These are phyloP conservation scores for Arthroderma uncinatum DNA, from an alignment of 2,329 filamentous ascomycete genomes.

Conservation along the genomic window DNA sequence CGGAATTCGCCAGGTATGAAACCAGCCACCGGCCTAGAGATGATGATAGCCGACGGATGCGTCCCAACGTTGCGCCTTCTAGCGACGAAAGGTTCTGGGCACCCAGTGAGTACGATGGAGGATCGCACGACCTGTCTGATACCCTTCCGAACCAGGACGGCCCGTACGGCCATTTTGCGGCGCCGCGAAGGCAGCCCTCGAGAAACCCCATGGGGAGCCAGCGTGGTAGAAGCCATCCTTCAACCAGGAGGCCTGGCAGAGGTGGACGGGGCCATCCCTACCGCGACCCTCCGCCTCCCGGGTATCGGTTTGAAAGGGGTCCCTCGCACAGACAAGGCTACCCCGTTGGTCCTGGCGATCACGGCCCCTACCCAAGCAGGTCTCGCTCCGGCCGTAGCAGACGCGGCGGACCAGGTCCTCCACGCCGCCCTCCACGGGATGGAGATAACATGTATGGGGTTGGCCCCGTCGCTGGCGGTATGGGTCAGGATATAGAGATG, in stretches of 20 bases:
- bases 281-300: conserved; percentile 38
- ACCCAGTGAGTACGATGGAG: conserved; percentile 11
- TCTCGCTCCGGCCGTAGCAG: conserved; percentile 17
- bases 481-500: conserved; percentile 69
- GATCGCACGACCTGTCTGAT: conserved; percentile 25
- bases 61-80: conserved; percentile 21
- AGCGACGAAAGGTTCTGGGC: conserved; percentile 2
- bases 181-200: conserved; percentile 47
- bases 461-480: conserved; percentile 25
- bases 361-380: not conserved
- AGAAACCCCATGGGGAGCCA: conserved; percentile 26
- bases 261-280: conserved; percentile 32
- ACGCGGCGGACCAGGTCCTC: conserved; percentile 19
- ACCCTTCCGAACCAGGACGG: conserved; percentile 23
- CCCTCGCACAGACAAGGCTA: not conserved
- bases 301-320: conserved; percentile 32
- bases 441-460: not conserved
- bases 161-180: conserved; percentile 35
- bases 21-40: conserved; percentile 23
- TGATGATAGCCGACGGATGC: conserved; percentile 34
- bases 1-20: conserved; percentile 31
- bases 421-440: not conserved
- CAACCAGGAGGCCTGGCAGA: conserved; percentile 21
- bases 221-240: conserved; percentile 22
- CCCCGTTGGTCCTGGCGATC: not conserved